Percentiles rank a stretch among this genome's conserved stretches.
Conservation (phyloP, 331 rosid species). For the Pyracantha coccinea region DNA sequence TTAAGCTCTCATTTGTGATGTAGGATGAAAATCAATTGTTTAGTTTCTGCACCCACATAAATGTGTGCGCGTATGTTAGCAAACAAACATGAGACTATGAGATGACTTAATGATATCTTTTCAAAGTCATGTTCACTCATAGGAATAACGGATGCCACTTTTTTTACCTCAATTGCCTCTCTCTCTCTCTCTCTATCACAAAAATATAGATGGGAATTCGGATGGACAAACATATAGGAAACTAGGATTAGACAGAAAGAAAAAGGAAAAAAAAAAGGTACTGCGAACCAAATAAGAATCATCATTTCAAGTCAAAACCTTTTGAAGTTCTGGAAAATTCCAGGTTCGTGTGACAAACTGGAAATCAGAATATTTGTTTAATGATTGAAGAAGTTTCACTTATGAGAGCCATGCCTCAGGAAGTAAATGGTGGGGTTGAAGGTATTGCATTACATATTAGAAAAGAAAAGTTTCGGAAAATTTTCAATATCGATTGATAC, state of each 20-base stretch:
- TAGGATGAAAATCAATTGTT: background rate
- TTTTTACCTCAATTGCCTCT: background rate
- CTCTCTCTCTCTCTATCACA: too few relatives aligned
- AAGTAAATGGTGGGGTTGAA: background rate
- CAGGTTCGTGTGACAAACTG: too few relatives aligned
- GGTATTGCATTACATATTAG: background rate
- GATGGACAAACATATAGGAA: background rate
- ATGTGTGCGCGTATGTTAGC: background rate
- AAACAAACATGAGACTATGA: background rate
- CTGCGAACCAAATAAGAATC: background rate
- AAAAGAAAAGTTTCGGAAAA: background rate
- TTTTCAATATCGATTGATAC: background rate
- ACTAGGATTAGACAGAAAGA: background rate
- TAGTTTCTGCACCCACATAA: background rate
- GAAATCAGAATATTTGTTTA: too few relatives aligned
- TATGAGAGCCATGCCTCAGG: background rate
- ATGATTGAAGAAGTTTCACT: too few relatives aligned
- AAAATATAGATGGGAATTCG: background rate
- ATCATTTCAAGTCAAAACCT: background rate
- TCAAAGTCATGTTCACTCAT: background rate
- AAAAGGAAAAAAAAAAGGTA: background rate
- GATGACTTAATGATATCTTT: background rate
- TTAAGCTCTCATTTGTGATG: background rate
- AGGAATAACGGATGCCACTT: background rate
- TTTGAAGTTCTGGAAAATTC: too few relatives aligned